These are phyloP conservation scores for Talinum fruticosum DNA, from an alignment of 148 eudicot genomes.

Conservation along the genomic window DNA sequence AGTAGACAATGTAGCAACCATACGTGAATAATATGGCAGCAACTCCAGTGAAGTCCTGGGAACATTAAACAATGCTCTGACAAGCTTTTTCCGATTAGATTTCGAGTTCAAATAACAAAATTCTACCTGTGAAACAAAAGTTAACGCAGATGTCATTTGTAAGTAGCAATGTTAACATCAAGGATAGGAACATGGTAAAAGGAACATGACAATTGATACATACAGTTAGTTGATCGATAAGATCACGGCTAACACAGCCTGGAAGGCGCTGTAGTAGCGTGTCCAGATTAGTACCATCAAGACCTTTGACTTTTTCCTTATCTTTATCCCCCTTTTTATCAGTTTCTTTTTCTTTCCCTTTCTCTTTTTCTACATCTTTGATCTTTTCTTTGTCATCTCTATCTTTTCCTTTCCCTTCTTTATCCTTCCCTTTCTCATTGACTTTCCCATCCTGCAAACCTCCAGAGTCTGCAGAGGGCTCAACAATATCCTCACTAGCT, in stretches of 20 bases:
- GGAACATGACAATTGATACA: conserved; percentile 13
- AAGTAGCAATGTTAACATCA: not conserved
- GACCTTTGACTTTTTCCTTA: conserved; percentile 79
- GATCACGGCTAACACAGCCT: conserved; percentile 94
- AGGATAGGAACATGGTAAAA: not conserved
- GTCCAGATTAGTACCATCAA: conserved; percentile 82
- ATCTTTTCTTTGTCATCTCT: conserved; percentile 62
- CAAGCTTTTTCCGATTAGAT: conserved; percentile 88
- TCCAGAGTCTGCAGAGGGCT: conserved; percentile 53
- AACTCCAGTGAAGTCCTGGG: conserved; percentile 93
- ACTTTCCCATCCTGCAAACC: conserved; percentile 51
- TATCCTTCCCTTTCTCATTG: conserved; percentile 40
- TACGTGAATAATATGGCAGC: conserved; percentile 91
- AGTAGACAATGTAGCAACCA: conserved; percentile 91
- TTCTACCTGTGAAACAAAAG: conserved; percentile 58
- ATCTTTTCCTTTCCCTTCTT: conserved; percentile 70
- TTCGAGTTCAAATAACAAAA: conserved; percentile 94
- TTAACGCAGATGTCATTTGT: conserved; percentile 8
- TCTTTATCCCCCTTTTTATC: conserved; percentile 73
- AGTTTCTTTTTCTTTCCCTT: conserved; percentile 73
- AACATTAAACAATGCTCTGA: conserved; percentile 80
- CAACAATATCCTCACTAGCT: conserved; percentile 46
- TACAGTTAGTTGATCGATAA: conserved; percentile 93
- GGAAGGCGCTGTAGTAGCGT: conserved; percentile 88
- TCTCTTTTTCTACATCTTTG: conserved; percentile 74